Base-by-base conservation (phyloP, 2,329 filamentous ascomycete species). In the Cyphellophora attinorum region DNA sequence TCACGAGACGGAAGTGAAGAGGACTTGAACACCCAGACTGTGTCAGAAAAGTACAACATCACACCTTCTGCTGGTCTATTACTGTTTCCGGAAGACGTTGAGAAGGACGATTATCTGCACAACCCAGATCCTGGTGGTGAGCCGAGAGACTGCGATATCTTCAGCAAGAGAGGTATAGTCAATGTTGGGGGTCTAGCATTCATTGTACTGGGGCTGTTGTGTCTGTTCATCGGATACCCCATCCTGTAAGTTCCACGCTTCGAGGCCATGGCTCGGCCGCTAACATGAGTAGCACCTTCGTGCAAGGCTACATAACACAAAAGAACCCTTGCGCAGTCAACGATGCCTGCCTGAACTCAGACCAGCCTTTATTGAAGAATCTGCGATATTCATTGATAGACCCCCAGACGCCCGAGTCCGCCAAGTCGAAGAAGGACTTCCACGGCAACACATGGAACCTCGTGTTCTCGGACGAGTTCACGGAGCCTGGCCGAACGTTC, bases 381-480 rank as follows among this genome's bases (percentile, higher is more conserved):
- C 53, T 80, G 27, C 68, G 79, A 34, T 63, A 45, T 3, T 65
- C 70, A 3, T 61, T 82, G 10, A 74, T 84, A 41, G 79, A 84
- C 49, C 76, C 77, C 1, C 74, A 79, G 47, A 84, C 79, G 3
- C 79, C 79, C 2, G 46, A 65, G 13, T 67, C 62, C 5, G 76
- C 62, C 11, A 67, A 62, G 54, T 68, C 65, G 5, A 74, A 74
- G 46, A 79, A 54, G 31, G 61, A 68, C 2, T 58, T 61, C 14
- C 67, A 79, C 47, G 79, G 79, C 8, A 73, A 70, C 37, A 72
- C 68, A 12, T 69, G 77, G 57, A 68, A 72, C 21, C 61, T 84
- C 21, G 77, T 79, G 64, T 81, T 80, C 50, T 82, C 78, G 3
- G 79, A 84, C 51, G 79, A 84, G 50, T 84, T 84, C 56, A 81